phyloP scores from a whole-genome alignment of 2,329 filamentous ascomycete genomes.

The Aureobasidium zeae region DNA sequence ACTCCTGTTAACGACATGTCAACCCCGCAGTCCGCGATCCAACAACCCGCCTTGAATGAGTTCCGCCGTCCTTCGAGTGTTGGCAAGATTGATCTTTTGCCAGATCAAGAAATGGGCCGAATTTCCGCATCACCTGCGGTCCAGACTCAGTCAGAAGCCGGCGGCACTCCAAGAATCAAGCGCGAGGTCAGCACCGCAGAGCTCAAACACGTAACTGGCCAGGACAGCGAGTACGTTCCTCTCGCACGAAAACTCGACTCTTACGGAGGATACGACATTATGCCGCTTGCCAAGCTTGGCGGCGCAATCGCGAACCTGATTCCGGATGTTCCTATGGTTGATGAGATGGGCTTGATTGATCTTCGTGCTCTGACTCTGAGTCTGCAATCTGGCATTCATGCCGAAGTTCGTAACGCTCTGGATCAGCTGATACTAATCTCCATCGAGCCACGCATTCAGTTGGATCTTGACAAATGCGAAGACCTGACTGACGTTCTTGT shows the following conservation, averaged over 20 bases:
- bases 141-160: slow-evolving; percentile 12
- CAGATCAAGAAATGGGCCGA: slow-evolving; percentile 8
- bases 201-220: slow-evolving; percentile 4
- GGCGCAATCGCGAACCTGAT: slow-evolving; percentile 58
- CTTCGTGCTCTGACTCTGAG: slow-evolving; percentile 83
- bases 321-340: slow-evolving; percentile 63
- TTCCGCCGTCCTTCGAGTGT: slow-evolving; percentile 25
- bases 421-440: slow-evolving; percentile 72
- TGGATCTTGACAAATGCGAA: slow-evolving; percentile 67
- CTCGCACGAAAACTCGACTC: slow-evolving; percentile 20
- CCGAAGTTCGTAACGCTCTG: slow-evolving; percentile 80
- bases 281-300: slow-evolving; percentile 55
- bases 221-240: slow-evolving; percentile 16
- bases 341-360: slow-evolving; percentile 80
- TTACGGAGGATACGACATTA: slow-evolving; percentile 62
- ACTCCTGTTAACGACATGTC: slow-evolving; percentile 20
- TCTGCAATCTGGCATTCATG: slow-evolving; percentile 79
- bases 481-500: slow-evolving; percentile 81
- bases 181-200: slow-evolving; percentile 15
- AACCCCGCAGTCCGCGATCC: slow-evolving; percentile 37
- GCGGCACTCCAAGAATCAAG: slow-evolving; percentile 16
- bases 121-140: slow-evolving; percentile 15
- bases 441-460: slow-evolving; percentile 51
- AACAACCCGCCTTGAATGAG: slow-evolving; percentile 26
- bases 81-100: slow-evolving; percentile 14